Base-by-base conservation (phyloP, 2,329 filamentous ascomycete species). In the Calonectria multiphialidica region DNA sequence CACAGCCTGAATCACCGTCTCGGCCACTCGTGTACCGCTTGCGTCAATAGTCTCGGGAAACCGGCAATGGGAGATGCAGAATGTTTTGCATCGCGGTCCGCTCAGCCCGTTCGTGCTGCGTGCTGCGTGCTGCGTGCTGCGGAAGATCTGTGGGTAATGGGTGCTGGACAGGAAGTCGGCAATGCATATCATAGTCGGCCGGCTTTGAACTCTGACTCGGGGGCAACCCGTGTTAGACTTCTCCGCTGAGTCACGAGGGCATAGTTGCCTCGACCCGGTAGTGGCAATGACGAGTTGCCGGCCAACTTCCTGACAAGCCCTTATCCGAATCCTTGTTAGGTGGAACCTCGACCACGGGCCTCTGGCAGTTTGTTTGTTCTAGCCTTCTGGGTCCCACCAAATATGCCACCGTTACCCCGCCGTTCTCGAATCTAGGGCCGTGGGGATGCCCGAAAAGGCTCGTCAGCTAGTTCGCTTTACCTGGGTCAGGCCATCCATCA, bases 401-500 rank as follows among this genome's bases (percentile, higher is more conserved):
- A 70, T 71, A 72, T 76, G 55, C 69, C 71, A 57, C 75, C 62
- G 65, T 73, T 80, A 79, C 77, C 79, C 78, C 79, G 78, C 78
- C 75, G 76, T 73, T 73, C 75, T 73, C 77, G 74, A 74, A 77
- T 70, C 75, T 73, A 76, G 68, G 75, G 69, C 25, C 76, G 67
- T 79, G 77, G 77, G 76, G 72, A 79, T 78, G 71, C 61, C 74
- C 72, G 61, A 72, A 72, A 68, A 73, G 69, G 64, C 74, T 76
- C 74, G 70, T 74, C 47, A 47, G 72, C 72, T 75, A 74, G 76
- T 74, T 37, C 74, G 68, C 73, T 75, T 70, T 63, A 74, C 76
- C 73, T 77, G 72, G 75, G 76, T 79, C 78, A 79, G 78, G 65
- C 73, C 78, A 79, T 79, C 71, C 68, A 61, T 76, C 76, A 76